Evolutionary conservation across 306 rosid genomes (phyloP), one percentile per base, ranked within the genome.

Genomic region (Aeschynomene evenia): DNA sequence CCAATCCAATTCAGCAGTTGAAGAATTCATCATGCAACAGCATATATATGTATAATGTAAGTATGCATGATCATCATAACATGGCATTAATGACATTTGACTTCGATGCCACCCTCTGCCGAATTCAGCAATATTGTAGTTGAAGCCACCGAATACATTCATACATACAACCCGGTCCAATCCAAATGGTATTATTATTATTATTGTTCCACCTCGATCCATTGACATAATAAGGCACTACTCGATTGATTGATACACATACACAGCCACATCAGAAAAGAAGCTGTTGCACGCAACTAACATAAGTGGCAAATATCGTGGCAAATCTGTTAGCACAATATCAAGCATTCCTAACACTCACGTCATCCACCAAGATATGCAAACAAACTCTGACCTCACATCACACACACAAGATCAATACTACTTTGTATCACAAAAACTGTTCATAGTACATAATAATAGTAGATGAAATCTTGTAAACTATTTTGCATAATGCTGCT

Each of bases 251-350:
- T 1, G 28, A 12, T 29, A 29, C 45, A 13, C 29, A 37, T 8
- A 53, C 31, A 54, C 19, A 53, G 13, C 53, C 29, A 37, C 55
- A 16, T 39, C 2, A n/a, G 15, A 23, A 29, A 46, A 60, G 62
- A 16, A 40, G 23, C 7, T 23, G 1, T 7, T 13, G 48, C n/a
- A 61, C 70, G 68, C 7, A 59, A 61, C 15, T 33, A 61, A 72
- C 24, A 49, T 34, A 49, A 72, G 22, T 9, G 70, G 70, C 40
- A 72, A 49, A 49, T 42, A 62, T 61, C 63, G 54, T 15, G 23
- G 62, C 1, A 72, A 72, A 72, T 72, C 63, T 45, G 70, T 23
- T 72, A 16, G 70, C 63, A 72, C 43, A 61, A 50, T 49, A 36
- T 34, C 12, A 24, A 72, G 63, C 69, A 48, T 62, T 72, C 54